Conservation (phyloP, 768 basidiomycete species). For the Lentinula detonsa region DNA sequence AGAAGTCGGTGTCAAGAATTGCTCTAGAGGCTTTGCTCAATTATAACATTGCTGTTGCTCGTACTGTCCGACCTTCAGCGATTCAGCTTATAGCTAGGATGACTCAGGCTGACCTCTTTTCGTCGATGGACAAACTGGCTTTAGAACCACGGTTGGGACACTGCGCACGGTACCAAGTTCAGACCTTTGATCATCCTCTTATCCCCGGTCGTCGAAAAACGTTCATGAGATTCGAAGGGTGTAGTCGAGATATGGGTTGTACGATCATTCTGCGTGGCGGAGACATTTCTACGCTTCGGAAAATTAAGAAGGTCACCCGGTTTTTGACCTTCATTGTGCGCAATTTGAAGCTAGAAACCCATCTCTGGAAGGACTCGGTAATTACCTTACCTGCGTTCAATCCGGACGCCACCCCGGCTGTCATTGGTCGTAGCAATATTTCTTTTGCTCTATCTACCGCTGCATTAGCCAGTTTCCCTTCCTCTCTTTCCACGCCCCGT, state of each 20-base stretch:
- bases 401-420: constrained; percentile 54
- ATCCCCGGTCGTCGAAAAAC: constrained; percentile 96
- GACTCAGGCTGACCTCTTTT: constrained; percentile 92
- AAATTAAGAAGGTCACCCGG: constrained; percentile 87
- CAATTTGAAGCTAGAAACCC: constrained; percentile 90
- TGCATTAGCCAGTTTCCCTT: constrained; percentile 19
- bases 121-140: constrained; percentile 91
- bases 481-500: constrained; percentile 24
- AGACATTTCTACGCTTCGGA: constrained; percentile 70
- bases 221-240: constrained; percentile 97
- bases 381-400: constrained; percentile 68
- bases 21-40: constrained; percentile 83
- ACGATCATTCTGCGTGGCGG: constrained; percentile 91
- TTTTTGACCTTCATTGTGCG: constrained; percentile 92
- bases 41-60: constrained; percentile 84
- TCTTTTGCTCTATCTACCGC: constrained; percentile 14
- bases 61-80: constrained; percentile 83
- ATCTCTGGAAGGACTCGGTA: constrained; percentile 88
- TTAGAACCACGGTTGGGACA: constrained; percentile 86
- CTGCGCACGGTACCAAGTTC: constrained; percentile 78
- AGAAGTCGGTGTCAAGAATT: constrained; percentile 85
- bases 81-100: constrained; percentile 87
- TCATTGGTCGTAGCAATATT: constrained; percentile 18
- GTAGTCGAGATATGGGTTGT: constrained; percentile 87
- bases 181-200: constrained; percentile 90